Percentiles rank a stretch among this genome's conserved stretches.
Conservation (phyloP, 2,329 filamentous ascomycete genomes). For the Fusarium veterinarium region DNA sequence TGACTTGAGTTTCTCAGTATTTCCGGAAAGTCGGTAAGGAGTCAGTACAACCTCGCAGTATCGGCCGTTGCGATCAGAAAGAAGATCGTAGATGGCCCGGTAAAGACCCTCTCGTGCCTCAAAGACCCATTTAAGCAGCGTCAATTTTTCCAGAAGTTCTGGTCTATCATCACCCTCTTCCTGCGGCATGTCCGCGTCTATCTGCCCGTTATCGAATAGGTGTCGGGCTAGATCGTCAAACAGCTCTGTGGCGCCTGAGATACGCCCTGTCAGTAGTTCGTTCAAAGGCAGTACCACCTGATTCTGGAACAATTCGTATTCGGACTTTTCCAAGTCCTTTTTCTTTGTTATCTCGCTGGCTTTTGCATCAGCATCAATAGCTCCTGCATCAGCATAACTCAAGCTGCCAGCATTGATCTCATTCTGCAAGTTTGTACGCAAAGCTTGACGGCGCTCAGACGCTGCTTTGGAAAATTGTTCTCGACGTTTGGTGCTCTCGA, state of each 20-base stretch:
- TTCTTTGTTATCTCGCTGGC: conserved; percentile 75
- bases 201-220: conserved; percentile 72
- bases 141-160: conserved; percentile 93
- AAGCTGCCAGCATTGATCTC: conserved; percentile 83
- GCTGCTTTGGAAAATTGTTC: conserved; percentile 65
- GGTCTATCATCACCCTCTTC: conserved; percentile 96
- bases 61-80: conserved; percentile 85
- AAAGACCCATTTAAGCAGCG: conserved; percentile 95
- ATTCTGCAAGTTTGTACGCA: conserved; percentile 80
- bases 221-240: conserved; percentile 80
- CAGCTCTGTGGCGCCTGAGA: conserved; percentile 78
- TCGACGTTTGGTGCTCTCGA: conserved; percentile 67
- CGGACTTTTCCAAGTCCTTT: conserved; percentile 79
- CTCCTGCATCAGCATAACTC: conserved; percentile 83
- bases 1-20: conserved; percentile 81
- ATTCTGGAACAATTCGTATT: conserved; percentile 87
- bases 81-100: conserved; percentile 84
- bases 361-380: conserved; percentile 81
- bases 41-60: conserved; percentile 86
- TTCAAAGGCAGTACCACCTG: conserved; percentile 87
- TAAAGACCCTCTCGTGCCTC: conserved; percentile 91
- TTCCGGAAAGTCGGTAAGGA: conserved; percentile 80
- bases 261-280: conserved; percentile 79
- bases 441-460: conserved; percentile 67
- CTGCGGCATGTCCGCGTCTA: conserved; percentile 84